phyloP scores from a whole-genome alignment of 2,329 filamentous ascomycete genomes.

The Ramularia endophylla region DNA sequence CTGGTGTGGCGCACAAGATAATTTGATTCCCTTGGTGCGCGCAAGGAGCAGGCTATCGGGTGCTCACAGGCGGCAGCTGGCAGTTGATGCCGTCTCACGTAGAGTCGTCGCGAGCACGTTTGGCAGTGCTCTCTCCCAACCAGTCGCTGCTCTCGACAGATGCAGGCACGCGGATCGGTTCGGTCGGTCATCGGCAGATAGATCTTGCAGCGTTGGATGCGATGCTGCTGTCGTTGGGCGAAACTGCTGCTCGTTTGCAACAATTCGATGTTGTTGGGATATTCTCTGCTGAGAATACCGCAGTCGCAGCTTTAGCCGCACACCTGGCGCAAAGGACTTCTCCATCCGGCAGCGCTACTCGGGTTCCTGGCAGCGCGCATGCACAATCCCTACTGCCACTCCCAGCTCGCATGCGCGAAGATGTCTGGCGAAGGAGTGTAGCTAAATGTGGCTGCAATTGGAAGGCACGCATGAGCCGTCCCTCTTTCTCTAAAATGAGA shows the following conservation, averaged over 20 bases:
- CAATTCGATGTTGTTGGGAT: too few species aligned
- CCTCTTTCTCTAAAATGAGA: constrained; percentile 1
- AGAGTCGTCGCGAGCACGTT: too few species aligned
- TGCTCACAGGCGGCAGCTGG: constrained; percentile 10
- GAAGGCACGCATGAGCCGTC: neutral
- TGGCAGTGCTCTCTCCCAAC: too few species aligned
- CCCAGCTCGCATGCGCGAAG: too few species aligned
- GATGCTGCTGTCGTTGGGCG: too few species aligned
- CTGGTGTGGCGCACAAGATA: constrained; percentile 9
- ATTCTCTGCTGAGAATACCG: too few species aligned
- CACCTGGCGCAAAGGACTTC: neutral
- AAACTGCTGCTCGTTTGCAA: too few species aligned
- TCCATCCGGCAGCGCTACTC: constrained; percentile 2
- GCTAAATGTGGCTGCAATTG: neutral
- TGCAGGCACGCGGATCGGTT: too few species aligned
- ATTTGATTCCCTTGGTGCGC: constrained; percentile 11
- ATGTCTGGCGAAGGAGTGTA: constrained; percentile 1
- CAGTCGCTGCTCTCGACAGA: too few species aligned
- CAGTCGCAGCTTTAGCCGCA: too few species aligned
- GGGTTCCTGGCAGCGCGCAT: constrained; percentile 1
- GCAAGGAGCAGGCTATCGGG: constrained; percentile 13
- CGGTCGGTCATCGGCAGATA: too few species aligned
- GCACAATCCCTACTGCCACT: constrained; percentile 1
- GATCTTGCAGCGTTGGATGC: too few species aligned
- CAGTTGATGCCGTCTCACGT: constrained; percentile 11